These are phyloP conservation scores for Bipolaris bicolor DNA, from an alignment of 2,329 filamentous ascomycete genomes.

Conservation along the genomic window DNA sequence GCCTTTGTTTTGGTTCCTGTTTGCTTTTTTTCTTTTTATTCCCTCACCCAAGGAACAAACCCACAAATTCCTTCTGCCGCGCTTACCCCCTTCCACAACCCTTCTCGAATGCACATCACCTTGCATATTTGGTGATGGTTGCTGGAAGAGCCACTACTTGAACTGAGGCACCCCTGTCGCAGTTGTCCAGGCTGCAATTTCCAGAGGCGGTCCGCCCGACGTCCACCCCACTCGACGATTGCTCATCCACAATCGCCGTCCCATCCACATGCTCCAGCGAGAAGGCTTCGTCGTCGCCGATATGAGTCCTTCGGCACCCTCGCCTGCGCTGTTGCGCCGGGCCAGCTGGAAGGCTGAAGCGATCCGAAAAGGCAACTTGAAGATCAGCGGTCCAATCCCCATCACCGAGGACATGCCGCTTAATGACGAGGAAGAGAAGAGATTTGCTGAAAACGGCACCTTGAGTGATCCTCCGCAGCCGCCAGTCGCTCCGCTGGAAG, in stretches of 20 bases:
- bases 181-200: conserved; percentile 32
- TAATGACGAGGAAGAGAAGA: conserved; percentile 44
- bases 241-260: conserved; percentile 19
- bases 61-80: conserved; percentile 6
- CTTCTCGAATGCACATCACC: conserved; percentile 4
- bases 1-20: conserved; percentile 11
- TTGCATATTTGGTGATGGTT: conserved; percentile 25
- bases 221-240: conserved; percentile 16
- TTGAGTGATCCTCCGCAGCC: conserved; percentile 19
- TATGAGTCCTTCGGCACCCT: conserved; percentile 36
- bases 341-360: conserved; percentile 50
- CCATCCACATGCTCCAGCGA: conserved; percentile 42
- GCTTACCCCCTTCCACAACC: conserved; percentile 3
- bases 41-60: neutral
- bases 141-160: conserved; percentile 18
- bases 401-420: conserved; percentile 45
- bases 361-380: conserved; percentile 47
- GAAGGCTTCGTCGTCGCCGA: conserved; percentile 39
- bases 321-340: conserved; percentile 36
- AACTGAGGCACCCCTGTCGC: conserved; percentile 31
- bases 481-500: conserved; percentile 19
- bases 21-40: conserved; percentile 12
- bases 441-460: conserved; percentile 36
- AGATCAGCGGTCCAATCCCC: conserved; percentile 49
- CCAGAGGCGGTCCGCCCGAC: conserved; percentile 24